Conservation (phyloP, 306 rosid genomes). For the Macrotyloma uniflorum region DNA sequence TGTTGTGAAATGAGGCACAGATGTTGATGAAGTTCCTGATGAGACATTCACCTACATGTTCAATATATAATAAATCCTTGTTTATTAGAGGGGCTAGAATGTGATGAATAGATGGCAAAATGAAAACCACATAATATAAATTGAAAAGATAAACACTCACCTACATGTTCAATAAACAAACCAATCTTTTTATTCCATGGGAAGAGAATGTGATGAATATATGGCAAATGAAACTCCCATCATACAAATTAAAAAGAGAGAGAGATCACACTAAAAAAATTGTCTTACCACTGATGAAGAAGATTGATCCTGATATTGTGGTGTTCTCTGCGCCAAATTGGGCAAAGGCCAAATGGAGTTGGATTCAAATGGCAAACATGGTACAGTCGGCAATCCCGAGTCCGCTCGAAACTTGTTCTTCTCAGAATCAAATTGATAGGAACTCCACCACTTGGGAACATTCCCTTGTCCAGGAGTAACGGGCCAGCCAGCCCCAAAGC, state of each 20-base stretch:
- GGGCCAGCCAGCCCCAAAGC: constrained; percentile 44
- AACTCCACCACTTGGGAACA: constrained; percentile 49
- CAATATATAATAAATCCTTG: constrained; percentile 34
- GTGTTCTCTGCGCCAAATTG: constrained; percentile 48
- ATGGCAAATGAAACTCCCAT: constrained; percentile 21
- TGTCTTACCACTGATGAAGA: constrained; percentile 57
- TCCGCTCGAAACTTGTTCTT: constrained; percentile 44
- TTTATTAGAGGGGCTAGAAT: not conserved
- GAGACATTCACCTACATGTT: constrained; percentile 64
- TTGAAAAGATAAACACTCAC: constrained; percentile 46
- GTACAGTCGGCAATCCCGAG: constrained; percentile 51
- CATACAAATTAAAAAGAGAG: not conserved
- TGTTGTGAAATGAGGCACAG: constrained; percentile 46
- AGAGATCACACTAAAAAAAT: constrained; percentile 5
- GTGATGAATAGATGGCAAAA: not conserved
- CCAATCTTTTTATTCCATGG: constrained; percentile 17
- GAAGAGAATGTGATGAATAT: not conserved
- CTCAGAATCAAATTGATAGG: constrained; percentile 48
- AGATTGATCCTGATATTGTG: constrained; percentile 50
- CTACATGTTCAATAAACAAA: constrained; percentile 48
- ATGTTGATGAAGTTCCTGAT: constrained; percentile 51
- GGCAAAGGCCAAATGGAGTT: constrained; percentile 48
- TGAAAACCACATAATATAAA: not conserved
- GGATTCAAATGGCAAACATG: constrained; percentile 53
- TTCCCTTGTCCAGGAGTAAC: constrained; percentile 39